Conservation (phyloP, 345 rosid species). For the Eucalyptus erythrocorys region DNA sequence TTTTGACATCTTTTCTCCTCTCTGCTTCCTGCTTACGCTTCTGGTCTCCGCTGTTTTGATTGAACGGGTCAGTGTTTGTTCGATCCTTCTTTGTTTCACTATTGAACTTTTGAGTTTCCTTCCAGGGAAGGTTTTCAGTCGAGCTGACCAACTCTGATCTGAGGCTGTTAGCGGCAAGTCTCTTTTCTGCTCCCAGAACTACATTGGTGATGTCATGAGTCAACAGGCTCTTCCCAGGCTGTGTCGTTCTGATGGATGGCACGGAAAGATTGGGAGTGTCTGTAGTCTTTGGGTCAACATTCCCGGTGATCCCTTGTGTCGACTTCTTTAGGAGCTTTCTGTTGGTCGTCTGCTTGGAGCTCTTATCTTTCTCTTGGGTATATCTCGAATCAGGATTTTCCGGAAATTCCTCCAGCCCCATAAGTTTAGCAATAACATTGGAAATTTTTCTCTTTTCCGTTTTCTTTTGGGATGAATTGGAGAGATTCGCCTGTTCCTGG, state of each 20-base stretch:
- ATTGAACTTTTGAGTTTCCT: conserved; percentile 5
- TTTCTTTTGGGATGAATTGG: conserved; percentile 20
- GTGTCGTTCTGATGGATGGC: conserved; percentile 7
- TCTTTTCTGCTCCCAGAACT: not conserved
- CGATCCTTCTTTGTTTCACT: conserved; percentile 11
- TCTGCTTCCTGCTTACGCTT: conserved; percentile 18
- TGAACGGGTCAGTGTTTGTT: not conserved
- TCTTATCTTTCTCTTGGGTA: conserved; percentile 3
- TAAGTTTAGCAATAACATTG: conserved; percentile 74
- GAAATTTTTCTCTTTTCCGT: conserved; percentile 63
- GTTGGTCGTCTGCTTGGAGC: conserved; percentile 6
- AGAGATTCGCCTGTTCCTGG: conserved; percentile 12
- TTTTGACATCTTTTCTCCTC: conserved; percentile 16
- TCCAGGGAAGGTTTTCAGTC: conserved; percentile 10
- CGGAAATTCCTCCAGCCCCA: conserved; percentile 75
- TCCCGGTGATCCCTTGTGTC: conserved; percentile 6
- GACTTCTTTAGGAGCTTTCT: not conserved
- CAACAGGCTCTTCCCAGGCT: conserved; percentile 10
- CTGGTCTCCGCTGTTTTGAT: conserved; percentile 1
- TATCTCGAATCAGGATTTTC: conserved; percentile 23
- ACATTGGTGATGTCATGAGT: not conserved
- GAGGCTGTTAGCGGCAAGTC: not conserved
- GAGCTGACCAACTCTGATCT: conserved; percentile 14
- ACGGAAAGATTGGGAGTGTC: conserved; percentile 8
- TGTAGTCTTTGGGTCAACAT: conserved; percentile 6